Evolutionary conservation across 2,329 filamentous ascomycete species (phyloP).

Genomic region (Didymella arachidicola): DNA sequence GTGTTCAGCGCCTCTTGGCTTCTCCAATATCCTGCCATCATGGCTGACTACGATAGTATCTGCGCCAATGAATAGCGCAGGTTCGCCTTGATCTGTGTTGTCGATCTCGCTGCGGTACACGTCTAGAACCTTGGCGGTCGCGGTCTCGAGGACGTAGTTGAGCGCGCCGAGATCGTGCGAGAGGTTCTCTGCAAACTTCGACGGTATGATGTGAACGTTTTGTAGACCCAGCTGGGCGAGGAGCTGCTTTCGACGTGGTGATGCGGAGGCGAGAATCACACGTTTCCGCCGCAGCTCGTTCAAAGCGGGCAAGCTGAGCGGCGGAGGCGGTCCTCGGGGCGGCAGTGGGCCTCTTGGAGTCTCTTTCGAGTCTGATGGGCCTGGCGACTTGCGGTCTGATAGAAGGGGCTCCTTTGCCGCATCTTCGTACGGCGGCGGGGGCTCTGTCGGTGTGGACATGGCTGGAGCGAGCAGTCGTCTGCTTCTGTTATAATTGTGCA

Average conservation of each 20-base stretch:
- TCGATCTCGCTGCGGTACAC: conserved; percentile 70
- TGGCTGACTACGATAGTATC: conserved; percentile 88
- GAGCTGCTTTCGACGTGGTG: conserved; percentile 82
- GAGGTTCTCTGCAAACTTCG: conserved; percentile 83
- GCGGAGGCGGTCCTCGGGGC: conserved; percentile 68
- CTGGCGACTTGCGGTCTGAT: conserved; percentile 29
- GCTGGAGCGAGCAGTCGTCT: neutral
- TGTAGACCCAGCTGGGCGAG: conserved; percentile 82
- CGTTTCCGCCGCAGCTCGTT: conserved; percentile 77
- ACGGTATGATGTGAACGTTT: conserved; percentile 84
- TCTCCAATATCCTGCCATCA: conserved; percentile 83
- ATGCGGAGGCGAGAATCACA: conserved; percentile 88
- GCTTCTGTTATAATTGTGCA: neutral
- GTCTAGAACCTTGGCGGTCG: conserved; percentile 79
- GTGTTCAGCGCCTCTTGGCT: conserved; percentile 81
- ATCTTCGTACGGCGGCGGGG: conserved; percentile 55
- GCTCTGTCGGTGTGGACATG: conserved; percentile 26
- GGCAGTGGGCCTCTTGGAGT: conserved; percentile 56
- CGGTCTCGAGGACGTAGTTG: conserved; percentile 91
- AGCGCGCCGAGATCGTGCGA: conserved; percentile 86
- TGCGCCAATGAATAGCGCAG: conserved; percentile 84
- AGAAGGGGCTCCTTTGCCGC: conserved; percentile 35
- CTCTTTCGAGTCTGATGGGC: conserved; percentile 25
- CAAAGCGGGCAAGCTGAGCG: conserved; percentile 82
- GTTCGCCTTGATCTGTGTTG: conserved; percentile 68